Conservation (phyloP, 2,329 filamentous ascomycete genomes). For the Apiospora rasikravindrae region DNA sequence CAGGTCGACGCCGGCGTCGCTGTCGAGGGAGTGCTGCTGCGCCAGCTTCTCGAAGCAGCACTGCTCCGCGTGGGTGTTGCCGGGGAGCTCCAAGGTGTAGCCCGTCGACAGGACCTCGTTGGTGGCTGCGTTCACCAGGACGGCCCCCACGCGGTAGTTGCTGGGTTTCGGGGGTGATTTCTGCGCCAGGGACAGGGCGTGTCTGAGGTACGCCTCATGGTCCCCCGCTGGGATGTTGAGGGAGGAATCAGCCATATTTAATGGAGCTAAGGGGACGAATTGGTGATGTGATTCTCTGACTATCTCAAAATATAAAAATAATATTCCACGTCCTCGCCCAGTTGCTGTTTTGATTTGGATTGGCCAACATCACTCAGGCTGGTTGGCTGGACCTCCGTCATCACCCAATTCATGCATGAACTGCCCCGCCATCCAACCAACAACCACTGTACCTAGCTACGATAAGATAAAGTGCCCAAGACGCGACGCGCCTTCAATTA, state of each 20-base stretch:
- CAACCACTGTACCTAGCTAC: not conserved
- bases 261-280: not conserved
- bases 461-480: slow-evolving; percentile 27
- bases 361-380: not conserved
- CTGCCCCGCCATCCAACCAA: slow-evolving; percentile 2
- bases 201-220: slow-evolving; percentile 63
- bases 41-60: slow-evolving; percentile 82
- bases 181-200: slow-evolving; percentile 76
- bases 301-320: not conserved
- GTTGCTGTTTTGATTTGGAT: not conserved
- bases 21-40: slow-evolving; percentile 39
- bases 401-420: not conserved
- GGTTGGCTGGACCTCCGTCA: not conserved
- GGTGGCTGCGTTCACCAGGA: slow-evolving; percentile 68
- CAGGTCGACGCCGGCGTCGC: slow-evolving; percentile 25
- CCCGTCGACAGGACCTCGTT: slow-evolving; percentile 75
- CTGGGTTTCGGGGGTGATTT: slow-evolving; percentile 85
- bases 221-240: slow-evolving; percentile 39
- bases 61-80: slow-evolving; percentile 97
- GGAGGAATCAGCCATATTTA: not conserved
- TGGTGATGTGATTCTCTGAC: too few species aligned
- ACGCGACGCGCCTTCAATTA: slow-evolving; percentile 26
- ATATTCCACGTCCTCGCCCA: not conserved
- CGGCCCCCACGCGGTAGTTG: slow-evolving; percentile 93
- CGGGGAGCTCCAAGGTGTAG: slow-evolving; percentile 87